A percentile compares a stretch with the other conserved stretches of the same genome.
Evolutionary conservation across 2,329 filamentous ascomycete species (phyloP).

Genomic region (Diaporthe vexans): DNA sequence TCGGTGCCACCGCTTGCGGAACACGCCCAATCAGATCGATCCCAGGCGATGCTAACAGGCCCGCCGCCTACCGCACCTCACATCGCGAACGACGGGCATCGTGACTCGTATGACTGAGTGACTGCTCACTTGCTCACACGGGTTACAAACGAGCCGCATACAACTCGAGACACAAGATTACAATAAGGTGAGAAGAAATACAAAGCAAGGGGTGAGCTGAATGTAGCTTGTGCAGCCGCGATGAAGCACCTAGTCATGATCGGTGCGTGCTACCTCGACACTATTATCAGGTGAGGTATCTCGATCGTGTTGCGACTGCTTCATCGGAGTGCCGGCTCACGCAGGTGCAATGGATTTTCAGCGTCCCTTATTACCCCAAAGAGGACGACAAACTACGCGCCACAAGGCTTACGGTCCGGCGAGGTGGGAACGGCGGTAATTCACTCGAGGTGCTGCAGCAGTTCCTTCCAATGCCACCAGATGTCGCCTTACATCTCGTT

Average conservation of each 20-base stretch:
- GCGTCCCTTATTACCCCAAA: conserved; percentile 74
- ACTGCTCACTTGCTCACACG: not conserved
- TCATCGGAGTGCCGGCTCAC: not conserved
- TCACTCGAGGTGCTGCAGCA: conserved; percentile 79
- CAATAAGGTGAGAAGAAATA: not conserved
- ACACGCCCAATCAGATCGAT: conserved; percentile 12
- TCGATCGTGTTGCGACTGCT: not conserved
- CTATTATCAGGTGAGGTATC: conserved; percentile 72
- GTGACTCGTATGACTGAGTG: not conserved
- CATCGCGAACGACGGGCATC: not conserved
- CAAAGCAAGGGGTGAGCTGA: not conserved
- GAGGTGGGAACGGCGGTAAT: conserved; percentile 82
- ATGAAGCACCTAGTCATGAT: conserved; percentile 69
- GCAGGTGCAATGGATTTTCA: conserved; percentile 50
- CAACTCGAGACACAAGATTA: not conserved
- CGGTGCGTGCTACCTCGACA: conserved; percentile 80
- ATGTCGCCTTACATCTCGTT: conserved; percentile 59
- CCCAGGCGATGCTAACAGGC: not conserved
- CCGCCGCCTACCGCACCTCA: not conserved
- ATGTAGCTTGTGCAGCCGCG: conserved; percentile 3
- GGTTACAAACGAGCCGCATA: not conserved
- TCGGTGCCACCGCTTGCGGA: not conserved
- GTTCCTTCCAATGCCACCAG: conserved; percentile 56
- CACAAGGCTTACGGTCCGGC: conserved; percentile 67
- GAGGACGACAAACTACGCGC: conserved; percentile 83